Conservation (phyloP, 345 rosid genomes). For the Adansonia digitata region DNA sequence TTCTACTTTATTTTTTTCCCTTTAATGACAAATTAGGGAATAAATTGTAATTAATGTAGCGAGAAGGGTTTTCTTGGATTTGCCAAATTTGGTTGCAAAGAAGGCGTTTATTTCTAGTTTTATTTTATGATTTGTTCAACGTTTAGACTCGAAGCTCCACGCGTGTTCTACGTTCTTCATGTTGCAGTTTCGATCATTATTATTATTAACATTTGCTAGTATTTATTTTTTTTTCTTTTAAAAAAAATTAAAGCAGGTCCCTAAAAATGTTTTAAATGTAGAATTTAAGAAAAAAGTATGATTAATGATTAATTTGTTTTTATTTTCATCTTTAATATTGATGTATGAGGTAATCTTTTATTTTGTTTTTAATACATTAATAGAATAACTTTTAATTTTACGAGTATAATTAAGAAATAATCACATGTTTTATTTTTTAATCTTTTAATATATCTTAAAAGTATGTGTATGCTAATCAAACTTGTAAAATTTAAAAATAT, state of each 20-base stretch:
- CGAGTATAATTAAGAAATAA: too few relatives aligned
- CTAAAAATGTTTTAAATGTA: background rate
- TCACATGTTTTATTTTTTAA: too few relatives aligned
- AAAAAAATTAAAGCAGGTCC: background rate
- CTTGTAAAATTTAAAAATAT: too few relatives aligned
- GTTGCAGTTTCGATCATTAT: background rate
- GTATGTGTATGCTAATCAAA: too few relatives aligned
- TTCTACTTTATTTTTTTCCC: background rate
- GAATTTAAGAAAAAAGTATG: background rate
- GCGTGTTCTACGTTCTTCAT: background rate
- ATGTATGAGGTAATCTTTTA: too few relatives aligned
- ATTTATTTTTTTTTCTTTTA: background rate
- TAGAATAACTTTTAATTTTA: too few relatives aligned
- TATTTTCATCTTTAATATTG: too few relatives aligned
- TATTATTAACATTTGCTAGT: background rate
- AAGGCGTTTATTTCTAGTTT: background rate
- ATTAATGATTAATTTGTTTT: too few relatives aligned
- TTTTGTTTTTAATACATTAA: too few relatives aligned
- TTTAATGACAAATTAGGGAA: background rate
- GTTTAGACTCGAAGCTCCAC: background rate
- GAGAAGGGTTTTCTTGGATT: background rate
- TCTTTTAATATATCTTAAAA: too few relatives aligned
- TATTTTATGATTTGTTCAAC: background rate
- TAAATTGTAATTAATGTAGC: background rate
- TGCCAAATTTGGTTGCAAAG: constrained; percentile 9